Evolutionary conservation across 352 stramenopile genomes (phyloP), one percentile per base, ranked within the genome.

Genomic region (Phytopythium boreale): DNA sequence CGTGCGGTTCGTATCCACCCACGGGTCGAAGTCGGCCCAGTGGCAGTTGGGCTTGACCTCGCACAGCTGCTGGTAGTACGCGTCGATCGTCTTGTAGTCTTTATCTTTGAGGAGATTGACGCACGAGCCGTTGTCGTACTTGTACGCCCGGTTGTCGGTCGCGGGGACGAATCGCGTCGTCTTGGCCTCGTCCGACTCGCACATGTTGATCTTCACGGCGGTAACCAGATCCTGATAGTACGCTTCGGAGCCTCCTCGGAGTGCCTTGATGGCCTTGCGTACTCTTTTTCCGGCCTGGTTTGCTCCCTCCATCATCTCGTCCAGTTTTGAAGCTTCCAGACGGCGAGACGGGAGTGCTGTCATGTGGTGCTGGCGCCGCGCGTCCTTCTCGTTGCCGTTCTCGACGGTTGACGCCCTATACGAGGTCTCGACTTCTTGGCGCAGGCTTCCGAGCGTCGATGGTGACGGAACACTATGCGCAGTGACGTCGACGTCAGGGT

Each of bases 11-110:
- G 59, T 75, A 31, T 72, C 66, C 27, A 67, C 66, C 1, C 66
- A 67, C 5, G 58, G 29, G 2, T 77, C 64, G 24, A 89, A 80
- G 27, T 66, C 49, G 8, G 47, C 62, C 80, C 80, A 91, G 74
- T 89, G 88, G 62, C 82, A 91, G 52, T 91, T 89, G 0, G 75
- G 77, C 50, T 74, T 77, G 29, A 89, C 74, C 57, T 91, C 79
- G 50, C 80, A 91, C 31, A 44, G 17, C 0, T 64, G 49, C 0
- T 66, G 66, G 10, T 64, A 41, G 1, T 90, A 89, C 26, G 67
- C 66, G 3, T 70, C 36, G 17, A 63, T 55, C 0, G 71, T 64
- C 6, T 61, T 61, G 5, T 66, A 26, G 55, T 85, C 75, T 4
- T 58, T n/a, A 1, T 63, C 53, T 24, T 70, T 47, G 2, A 62